Evolutionary conservation across 73 alveolate species (phyloP), one percentile per base, ranked within the genome.

Genomic region (Halteria grandinella): DNA sequence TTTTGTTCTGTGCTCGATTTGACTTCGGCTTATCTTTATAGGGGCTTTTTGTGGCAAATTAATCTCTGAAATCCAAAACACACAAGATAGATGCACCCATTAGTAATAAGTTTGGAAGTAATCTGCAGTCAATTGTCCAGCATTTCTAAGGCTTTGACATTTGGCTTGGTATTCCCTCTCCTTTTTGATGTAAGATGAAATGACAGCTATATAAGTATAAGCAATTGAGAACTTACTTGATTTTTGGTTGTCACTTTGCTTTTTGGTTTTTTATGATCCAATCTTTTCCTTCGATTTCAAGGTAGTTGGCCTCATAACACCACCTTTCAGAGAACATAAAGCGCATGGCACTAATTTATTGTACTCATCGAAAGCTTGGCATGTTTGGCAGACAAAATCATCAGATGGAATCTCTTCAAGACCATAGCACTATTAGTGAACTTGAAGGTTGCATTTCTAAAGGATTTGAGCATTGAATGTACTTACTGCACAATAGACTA

Each of bases 1-100:
- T 4, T 21, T 45, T 66, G 47, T 12, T 27, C 69, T 44, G 23
- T 41, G 8, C 17, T 41, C 69, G 5, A 15, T 27, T 32, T 44
- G 32, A 24, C 47, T 66, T 34, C 27, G n/a, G n/a, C n/a, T 31
- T 20, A 66, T 21, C 25, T 66, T 66, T 1, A 66, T 66, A 18
- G 80, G 80, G 1, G 80, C 80, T 37, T 66, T 66, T 7, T 21
- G 14, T 2, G 80, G 80, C 5, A 66, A 66, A 1, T 15, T 25
- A 4, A 66, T 21, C 23, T 66, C 64, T n/a, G 51, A 4, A 66
- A 36, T 66, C 80, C 80, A 66, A 10, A 66, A 32, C 18, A 66
- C 80, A 44, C 80, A 66, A 28, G 69, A 45, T 7, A 66, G 33
- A 45, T 66, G 80, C n/a, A 66, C 80, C 80, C 80, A 66, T 25